These are phyloP conservation scores for Boletus fagicola DNA, from an alignment of 768 basidiomycete genomes.

Conservation along the genomic window DNA sequence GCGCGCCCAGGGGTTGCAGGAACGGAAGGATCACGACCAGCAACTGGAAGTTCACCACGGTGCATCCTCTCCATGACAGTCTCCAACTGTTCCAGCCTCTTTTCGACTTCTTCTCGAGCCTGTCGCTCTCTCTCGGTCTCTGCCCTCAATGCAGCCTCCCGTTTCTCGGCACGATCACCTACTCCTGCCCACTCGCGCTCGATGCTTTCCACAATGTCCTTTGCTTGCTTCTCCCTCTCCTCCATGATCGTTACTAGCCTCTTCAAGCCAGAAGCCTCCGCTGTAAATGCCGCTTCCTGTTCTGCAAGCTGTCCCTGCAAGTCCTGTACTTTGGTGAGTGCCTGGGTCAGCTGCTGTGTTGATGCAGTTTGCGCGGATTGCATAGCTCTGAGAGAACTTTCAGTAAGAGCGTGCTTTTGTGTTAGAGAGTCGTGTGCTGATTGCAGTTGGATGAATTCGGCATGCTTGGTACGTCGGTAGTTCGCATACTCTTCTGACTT, in stretches of 20 bases:
- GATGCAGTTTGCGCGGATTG: slow-evolving; percentile 72
- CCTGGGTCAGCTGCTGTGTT: slow-evolving; percentile 71
- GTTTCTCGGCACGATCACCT: slow-evolving; percentile 63
- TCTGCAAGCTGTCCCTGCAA: slow-evolving; percentile 78
- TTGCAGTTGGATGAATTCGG: slow-evolving; percentile 74
- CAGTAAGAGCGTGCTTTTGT: slow-evolving; percentile 63
- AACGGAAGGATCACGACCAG: slow-evolving; percentile 40
- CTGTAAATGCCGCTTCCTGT: slow-evolving; percentile 78
- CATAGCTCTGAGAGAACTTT: slow-evolving; percentile 68
- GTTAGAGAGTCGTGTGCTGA: slow-evolving; percentile 70
- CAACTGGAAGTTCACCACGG: slow-evolving; percentile 65
- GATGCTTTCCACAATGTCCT: slow-evolving; percentile 75
- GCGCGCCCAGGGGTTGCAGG: slow-evolving; percentile 44
- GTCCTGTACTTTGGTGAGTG: slow-evolving; percentile 71
- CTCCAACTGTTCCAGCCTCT: slow-evolving; percentile 67
- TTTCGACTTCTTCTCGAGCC: slow-evolving; percentile 69
- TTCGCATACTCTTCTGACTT: slow-evolving; percentile 83
- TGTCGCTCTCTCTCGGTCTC: slow-evolving; percentile 71
- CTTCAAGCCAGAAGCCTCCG: slow-evolving; percentile 70
- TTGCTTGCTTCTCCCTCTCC: slow-evolving; percentile 81
- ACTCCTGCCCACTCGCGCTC: slow-evolving; percentile 81
- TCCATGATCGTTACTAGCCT: slow-evolving; percentile 84
- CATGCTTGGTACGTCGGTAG: slow-evolving; percentile 78
- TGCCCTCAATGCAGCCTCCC: slow-evolving; percentile 64
- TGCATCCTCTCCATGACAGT: slow-evolving; percentile 69